These are phyloP conservation scores for Claviceps fusiformis DNA, from an alignment of 2,329 filamentous ascomycete species.

Conservation along the genomic window DNA sequence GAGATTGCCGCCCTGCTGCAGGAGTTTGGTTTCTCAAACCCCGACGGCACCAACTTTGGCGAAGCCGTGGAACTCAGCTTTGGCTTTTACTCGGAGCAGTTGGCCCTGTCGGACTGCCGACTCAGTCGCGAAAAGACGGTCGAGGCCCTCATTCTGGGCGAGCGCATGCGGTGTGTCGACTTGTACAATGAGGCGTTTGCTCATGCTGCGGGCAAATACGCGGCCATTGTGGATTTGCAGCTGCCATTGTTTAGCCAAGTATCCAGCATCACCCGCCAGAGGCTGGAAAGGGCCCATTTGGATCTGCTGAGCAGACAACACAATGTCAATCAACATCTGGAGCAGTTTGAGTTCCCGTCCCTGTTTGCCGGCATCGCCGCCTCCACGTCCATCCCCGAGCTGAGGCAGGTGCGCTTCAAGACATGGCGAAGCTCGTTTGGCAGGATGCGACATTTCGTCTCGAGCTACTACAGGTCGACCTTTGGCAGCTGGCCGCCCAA, in stretches of 20 bases:
- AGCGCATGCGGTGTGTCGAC: slow-evolving; percentile 67
- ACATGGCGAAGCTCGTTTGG: slow-evolving; percentile 66
- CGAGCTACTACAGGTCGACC: slow-evolving; percentile 48
- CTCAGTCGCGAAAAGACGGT: slow-evolving; percentile 77
- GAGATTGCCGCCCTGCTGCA: slow-evolving; percentile 39
- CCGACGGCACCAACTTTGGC: slow-evolving; percentile 46
- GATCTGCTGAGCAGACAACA: slow-evolving; percentile 63
- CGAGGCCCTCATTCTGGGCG: slow-evolving; percentile 77
- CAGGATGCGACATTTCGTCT: slow-evolving; percentile 59
- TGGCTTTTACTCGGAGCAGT: slow-evolving; percentile 62
- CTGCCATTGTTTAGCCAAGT: slow-evolving; percentile 59
- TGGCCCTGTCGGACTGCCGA: slow-evolving; percentile 65
- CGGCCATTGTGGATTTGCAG: slow-evolving; percentile 52
- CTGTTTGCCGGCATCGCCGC: slow-evolving; percentile 80
- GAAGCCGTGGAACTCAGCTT: slow-evolving; percentile 51
- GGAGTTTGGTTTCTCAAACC: slow-evolving; percentile 42
- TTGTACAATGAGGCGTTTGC: slow-evolving; percentile 88
- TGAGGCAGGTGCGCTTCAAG: slow-evolving; percentile 69
- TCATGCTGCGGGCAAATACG: slow-evolving; percentile 78
- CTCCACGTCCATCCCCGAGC: slow-evolving; percentile 64
- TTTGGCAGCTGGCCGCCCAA: slow-evolving; percentile 77
- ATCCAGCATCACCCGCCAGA: slow-evolving; percentile 56
- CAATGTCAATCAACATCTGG: slow-evolving; percentile 58
- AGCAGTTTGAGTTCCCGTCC: slow-evolving; percentile 81
- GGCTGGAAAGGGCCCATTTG: slow-evolving; percentile 69